Evolutionary conservation across 2,329 filamentous ascomycete species (phyloP).

Genomic region (Thielaviopsis punctulata): DNA sequence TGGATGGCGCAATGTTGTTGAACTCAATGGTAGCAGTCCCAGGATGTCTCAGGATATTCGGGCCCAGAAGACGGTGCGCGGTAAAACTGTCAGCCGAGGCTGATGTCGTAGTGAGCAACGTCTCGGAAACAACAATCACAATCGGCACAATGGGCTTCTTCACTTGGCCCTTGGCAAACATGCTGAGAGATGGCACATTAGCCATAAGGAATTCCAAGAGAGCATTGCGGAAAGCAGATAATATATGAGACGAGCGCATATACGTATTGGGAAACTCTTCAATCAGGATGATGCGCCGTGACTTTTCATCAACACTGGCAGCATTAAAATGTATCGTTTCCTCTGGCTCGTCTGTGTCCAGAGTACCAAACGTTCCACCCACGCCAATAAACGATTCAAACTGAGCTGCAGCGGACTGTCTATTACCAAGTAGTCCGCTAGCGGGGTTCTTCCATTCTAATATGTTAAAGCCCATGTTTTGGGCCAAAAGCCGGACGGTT

Average conservation of each 20-base stretch:
- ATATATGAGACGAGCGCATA: slow-evolving; percentile 42
- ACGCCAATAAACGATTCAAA: slow-evolving; percentile 86
- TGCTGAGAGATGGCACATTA: slow-evolving; percentile 39
- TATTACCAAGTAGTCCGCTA: slow-evolving; percentile 39
- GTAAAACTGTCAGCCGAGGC: slow-evolving; percentile 83
- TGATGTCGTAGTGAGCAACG: slow-evolving; percentile 67
- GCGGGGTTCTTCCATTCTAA: slow-evolving; percentile 84
- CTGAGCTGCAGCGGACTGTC: slow-evolving; percentile 54
- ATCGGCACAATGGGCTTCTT: slow-evolving; percentile 47
- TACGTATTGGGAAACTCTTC: slow-evolving; percentile 74
- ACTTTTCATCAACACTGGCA: slow-evolving; percentile 8
- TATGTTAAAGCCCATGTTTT: slow-evolving; percentile 58
- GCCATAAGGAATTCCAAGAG: slow-evolving; percentile 59
- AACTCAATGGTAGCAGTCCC: slow-evolving; percentile 73
- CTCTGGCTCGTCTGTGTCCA: slow-evolving; percentile 27
- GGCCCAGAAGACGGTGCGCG: slow-evolving; percentile 72
- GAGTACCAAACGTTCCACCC: slow-evolving; percentile 60
- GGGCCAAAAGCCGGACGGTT: slow-evolving; percentile 61
- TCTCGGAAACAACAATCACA: slow-evolving; percentile 84
- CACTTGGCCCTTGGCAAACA: slow-evolving; percentile 25
- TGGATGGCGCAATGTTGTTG: slow-evolving; percentile 75
- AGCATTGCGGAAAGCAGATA: slow-evolving; percentile 57
- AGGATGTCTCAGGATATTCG: slow-evolving; percentile 69
- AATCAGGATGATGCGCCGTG: slow-evolving; percentile 46
- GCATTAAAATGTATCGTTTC: neutral